Base-by-base conservation (phyloP, 2,329 filamentous ascomycete species). In the Zarea fungicola region DNA sequence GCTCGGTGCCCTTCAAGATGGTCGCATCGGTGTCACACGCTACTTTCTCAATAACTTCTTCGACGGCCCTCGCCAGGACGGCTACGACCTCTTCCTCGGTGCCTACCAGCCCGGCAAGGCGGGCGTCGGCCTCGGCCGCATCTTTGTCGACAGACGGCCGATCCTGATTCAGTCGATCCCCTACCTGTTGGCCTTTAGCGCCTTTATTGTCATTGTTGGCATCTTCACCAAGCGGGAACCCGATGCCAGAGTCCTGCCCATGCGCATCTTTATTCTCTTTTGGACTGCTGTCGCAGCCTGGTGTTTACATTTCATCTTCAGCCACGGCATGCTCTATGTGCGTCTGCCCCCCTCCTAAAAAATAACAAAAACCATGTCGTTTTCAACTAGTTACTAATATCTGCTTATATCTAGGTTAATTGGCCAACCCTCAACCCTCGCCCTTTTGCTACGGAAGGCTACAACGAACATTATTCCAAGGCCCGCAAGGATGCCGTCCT, bases 361-460 rank as follows among this genome's bases (percentile, higher is more conserved):
- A 5, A 21, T 35, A 25, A 40, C 16, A 3, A 5, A 21, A n/a
- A 29, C 5, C 18, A 16, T 29, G 7, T 29, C 13, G 26, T 29
- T 29, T 29, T 29, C 13, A 16, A 9, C 6, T 35, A 6, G 9
- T 6, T 54, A 48, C 56, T 63, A 51, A 63, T 50, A 42, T 42
- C n/a, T n/a, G 3, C 11, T 11, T n/a, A 39, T 3, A 10, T 44
- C 37, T 53, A 96, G 90, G 91, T 96, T 57, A 97, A 96, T 70
- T 99, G 95, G 93, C 93, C 93, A 9, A 96, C 95, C 64, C 80
- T 99, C 41, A 95, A 95, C 66, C 91, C 90, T 10, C 84, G 89
- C 14, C 82, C 88, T 3, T 95, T 87, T 69, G 91, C 89, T 3
- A 79, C 82, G 6, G 93, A 99, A 61, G 89, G 89, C 32, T 95